A percentile compares a stretch with the other conserved stretches of the same genome.
phyloP scores from a whole-genome alignment of 306 rosid species.

The Dalbergia cultrata region DNA sequence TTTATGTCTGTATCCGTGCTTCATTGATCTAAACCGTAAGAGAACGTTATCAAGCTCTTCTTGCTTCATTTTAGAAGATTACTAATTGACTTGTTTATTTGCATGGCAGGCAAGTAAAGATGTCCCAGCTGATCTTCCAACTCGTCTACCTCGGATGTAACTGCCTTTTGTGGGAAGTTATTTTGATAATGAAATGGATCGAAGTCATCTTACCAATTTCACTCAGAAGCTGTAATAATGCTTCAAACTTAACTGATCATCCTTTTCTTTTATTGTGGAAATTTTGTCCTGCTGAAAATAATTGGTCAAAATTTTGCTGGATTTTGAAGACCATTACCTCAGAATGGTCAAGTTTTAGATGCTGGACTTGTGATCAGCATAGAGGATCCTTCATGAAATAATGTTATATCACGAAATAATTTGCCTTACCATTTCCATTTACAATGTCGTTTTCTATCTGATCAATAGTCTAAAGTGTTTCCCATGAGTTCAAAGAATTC shows the following conservation, averaged over 20 bases:
- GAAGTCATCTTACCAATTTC: slow-evolving; percentile 22
- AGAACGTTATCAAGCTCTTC: background rate
- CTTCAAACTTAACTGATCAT: slow-evolving; percentile 19
- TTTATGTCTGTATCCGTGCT: no score
- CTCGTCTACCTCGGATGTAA: slow-evolving; percentile 70
- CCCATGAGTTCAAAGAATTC: background rate
- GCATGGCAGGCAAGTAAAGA: slow-evolving; percentile 76
- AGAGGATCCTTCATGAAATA: background rate
- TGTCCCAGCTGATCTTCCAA: slow-evolving; percentile 72
- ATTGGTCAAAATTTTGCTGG: background rate
- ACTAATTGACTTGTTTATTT: slow-evolving; percentile 36
- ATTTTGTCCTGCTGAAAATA: slow-evolving; percentile 19
- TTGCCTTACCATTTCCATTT: background rate
- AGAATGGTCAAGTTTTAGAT: background rate
- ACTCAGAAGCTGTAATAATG: slow-evolving; percentile 34
- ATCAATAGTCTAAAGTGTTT: background rate
- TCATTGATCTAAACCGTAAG: background rate
- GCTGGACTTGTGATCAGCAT: background rate
- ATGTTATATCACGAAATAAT: background rate
- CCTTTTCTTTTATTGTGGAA: slow-evolving; percentile 34
- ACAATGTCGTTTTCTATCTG: background rate
- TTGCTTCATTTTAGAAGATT: slow-evolving; percentile 23
- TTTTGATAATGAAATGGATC: slow-evolving; percentile 6
- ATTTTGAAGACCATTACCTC: slow-evolving; percentile 25
- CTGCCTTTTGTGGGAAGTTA: slow-evolving; percentile 12